Evolutionary conservation across 2,329 filamentous ascomycete species (phyloP).

Genomic region (Didymella keratinophila): DNA sequence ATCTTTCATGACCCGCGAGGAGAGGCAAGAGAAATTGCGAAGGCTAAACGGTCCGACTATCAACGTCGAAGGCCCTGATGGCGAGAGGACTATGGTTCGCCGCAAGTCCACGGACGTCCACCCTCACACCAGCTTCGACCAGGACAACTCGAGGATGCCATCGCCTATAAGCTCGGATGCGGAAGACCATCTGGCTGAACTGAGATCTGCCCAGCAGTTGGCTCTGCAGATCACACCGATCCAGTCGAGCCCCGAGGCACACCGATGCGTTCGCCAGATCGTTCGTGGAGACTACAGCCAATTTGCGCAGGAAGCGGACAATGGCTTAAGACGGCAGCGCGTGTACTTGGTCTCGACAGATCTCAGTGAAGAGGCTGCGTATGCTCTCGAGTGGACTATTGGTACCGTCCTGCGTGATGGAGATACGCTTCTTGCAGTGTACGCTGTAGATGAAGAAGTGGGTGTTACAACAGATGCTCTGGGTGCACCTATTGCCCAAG

Average conservation of each 20-base stretch:
- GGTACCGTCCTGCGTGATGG: slow-evolving; percentile 93
- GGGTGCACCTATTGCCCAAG: slow-evolving; percentile 70
- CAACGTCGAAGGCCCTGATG: slow-evolving; percentile 67
- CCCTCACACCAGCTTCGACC: slow-evolving; percentile 84
- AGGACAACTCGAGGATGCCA: slow-evolving; percentile 64
- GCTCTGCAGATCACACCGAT: slow-evolving; percentile 82
- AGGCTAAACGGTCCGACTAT: slow-evolving; percentile 74
- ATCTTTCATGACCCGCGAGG: slow-evolving; percentile 63
- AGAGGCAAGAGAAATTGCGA: slow-evolving; percentile 21
- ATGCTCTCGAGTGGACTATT: slow-evolving; percentile 96
- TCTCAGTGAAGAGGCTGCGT: slow-evolving; percentile 90
- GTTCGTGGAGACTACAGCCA: slow-evolving; percentile 84
- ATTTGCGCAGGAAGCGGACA: slow-evolving; percentile 79
- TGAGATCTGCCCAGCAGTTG: slow-evolving; percentile 86
- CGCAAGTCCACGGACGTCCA: slow-evolving; percentile 66
- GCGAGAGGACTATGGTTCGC: slow-evolving; percentile 61
- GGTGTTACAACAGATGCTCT: slow-evolving; percentile 60
- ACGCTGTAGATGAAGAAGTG: slow-evolving; percentile 87
- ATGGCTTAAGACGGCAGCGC: slow-evolving; percentile 78
- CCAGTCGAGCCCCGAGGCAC: slow-evolving; percentile 75
- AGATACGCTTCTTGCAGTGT: slow-evolving; percentile 91
- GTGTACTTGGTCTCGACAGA: slow-evolving; percentile 98
- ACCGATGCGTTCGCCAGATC: slow-evolving; percentile 87
- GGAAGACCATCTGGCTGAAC: slow-evolving; percentile 82
- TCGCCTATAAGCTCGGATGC: slow-evolving; percentile 82